A percentile compares a stretch with the other conserved stretches of the same genome.
Evolutionary conservation across 2,329 filamentous ascomycete genomes (phyloP).

Genomic region (Ophiostoma himal-ulmi): DNA sequence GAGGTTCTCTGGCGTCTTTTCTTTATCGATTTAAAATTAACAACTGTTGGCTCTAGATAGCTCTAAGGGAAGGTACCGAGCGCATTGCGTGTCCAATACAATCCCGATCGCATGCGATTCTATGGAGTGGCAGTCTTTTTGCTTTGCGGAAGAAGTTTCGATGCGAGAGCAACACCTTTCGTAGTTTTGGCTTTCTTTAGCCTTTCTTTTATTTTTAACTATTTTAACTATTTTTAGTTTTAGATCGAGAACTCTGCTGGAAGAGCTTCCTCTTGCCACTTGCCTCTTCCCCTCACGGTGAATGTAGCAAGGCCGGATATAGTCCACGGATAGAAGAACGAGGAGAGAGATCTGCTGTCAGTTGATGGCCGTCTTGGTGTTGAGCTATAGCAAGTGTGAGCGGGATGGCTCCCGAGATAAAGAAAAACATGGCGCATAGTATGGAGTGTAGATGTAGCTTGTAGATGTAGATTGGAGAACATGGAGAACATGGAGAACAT

Average conservation of each 20-base stretch:
- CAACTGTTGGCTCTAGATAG: background rate
- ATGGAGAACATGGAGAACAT: background rate
- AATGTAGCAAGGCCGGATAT: background rate
- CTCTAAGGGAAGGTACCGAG: background rate
- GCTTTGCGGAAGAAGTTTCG: background rate
- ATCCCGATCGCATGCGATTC: conserved; percentile 2
- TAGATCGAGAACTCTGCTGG: background rate
- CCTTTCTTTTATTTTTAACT: background rate
- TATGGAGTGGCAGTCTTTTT: background rate
- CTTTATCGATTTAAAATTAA: too few relatives aligned
- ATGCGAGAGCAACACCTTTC: background rate
- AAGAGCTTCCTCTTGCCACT: background rate
- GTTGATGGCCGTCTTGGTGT: background rate
- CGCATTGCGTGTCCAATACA: conserved; percentile 9
- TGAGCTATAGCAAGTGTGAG: background rate
- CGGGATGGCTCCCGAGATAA: background rate
- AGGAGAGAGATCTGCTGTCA: background rate
- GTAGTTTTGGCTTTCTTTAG: background rate
- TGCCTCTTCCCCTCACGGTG: background rate
- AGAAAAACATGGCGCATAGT: background rate
- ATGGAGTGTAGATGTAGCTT: background rate
- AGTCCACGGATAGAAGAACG: background rate
- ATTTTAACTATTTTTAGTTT: background rate
- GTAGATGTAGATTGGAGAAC: too few relatives aligned
- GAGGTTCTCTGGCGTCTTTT: too few relatives aligned